A percentile compares a stretch with the other conserved stretches of the same genome.
Evolutionary conservation across 352 stramenopile genomes (phyloP).

Genomic region (Phytophthora hybrid): DNA sequence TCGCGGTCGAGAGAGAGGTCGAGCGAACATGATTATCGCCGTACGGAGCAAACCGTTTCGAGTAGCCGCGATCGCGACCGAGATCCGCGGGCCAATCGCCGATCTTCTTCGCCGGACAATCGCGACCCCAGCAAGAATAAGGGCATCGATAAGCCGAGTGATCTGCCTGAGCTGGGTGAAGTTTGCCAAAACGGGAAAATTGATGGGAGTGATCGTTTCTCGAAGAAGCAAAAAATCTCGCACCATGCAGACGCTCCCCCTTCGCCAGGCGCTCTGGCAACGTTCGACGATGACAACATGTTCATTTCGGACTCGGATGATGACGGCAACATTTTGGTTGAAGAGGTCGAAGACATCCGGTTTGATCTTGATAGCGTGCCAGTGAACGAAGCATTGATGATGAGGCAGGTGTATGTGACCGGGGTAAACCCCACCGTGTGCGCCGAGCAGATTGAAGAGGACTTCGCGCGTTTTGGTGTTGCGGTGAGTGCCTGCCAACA

Average conservation of each 20-base stretch:
- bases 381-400: constrained; percentile 49
- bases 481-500: constrained; percentile 38
- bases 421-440: constrained; percentile 56
- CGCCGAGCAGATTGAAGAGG: constrained; percentile 57
- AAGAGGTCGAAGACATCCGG: constrained; percentile 57
- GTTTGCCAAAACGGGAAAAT: constrained; percentile 27
- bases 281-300: constrained; percentile 44
- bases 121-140: constrained; percentile 26
- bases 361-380: constrained; percentile 51
- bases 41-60: constrained; percentile 9
- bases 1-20: constrained; percentile 38
- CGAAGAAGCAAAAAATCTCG: constrained; percentile 42
- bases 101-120: constrained; percentile 18
- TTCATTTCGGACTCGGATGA: constrained; percentile 69
- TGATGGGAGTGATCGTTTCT: constrained; percentile 11
- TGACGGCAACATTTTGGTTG: constrained; percentile 39
- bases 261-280: constrained; percentile 26
- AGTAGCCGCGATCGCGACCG: constrained; percentile 27
- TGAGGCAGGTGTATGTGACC: constrained; percentile 65
- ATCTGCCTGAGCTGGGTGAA: constrained; percentile 23
- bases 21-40: constrained; percentile 33
- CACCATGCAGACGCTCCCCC: constrained; percentile 9
- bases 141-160: not conserved
- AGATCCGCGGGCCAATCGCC: constrained; percentile 12
- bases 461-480: constrained; percentile 66